These are phyloP conservation scores for Murraya paniculata DNA, from an alignment of 345 rosid genomes.

Conservation along the genomic window DNA sequence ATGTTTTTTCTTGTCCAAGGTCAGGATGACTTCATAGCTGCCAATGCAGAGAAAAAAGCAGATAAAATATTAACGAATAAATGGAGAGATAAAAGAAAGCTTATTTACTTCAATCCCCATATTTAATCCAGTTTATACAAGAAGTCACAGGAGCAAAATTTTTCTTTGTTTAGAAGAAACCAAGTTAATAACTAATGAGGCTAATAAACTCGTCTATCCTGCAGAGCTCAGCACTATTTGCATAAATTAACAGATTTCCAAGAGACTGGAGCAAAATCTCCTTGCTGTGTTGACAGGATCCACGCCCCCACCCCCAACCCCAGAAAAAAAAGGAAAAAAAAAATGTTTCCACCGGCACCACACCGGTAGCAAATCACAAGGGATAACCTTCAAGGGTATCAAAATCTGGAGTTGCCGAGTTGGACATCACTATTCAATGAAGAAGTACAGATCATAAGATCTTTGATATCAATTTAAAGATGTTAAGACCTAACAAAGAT, in stretches of 20 bases:
- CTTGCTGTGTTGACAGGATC: background rate
- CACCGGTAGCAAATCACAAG: background rate
- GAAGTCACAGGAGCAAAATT: background rate
- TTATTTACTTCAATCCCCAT: background rate
- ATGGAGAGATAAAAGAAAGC: background rate
- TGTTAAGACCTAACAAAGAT: background rate
- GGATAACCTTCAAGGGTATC: slow-evolving; percentile 1
- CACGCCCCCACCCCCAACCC: too few species aligned
- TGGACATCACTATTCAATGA: background rate
- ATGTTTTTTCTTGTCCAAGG: slow-evolving; percentile 71
- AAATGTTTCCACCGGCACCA: background rate
- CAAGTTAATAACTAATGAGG: background rate
- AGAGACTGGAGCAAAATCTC: background rate
- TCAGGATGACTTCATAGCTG: slow-evolving; percentile 78
- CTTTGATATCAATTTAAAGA: background rate
- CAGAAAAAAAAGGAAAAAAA: too few species aligned
- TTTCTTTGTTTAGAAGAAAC: background rate
- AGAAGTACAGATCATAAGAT: background rate
- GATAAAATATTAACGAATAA: background rate
- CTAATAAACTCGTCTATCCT: background rate
- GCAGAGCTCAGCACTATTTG: background rate
- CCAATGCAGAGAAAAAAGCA: slow-evolving; percentile 11
- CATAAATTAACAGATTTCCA: background rate
- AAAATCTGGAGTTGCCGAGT: background rate
- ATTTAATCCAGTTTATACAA: background rate